A percentile compares a stretch with the other conserved stretches of the same genome.
Evolutionary conservation across 1,284 basidiomycete species (phyloP).

Genomic region (Bothia castanella): DNA sequence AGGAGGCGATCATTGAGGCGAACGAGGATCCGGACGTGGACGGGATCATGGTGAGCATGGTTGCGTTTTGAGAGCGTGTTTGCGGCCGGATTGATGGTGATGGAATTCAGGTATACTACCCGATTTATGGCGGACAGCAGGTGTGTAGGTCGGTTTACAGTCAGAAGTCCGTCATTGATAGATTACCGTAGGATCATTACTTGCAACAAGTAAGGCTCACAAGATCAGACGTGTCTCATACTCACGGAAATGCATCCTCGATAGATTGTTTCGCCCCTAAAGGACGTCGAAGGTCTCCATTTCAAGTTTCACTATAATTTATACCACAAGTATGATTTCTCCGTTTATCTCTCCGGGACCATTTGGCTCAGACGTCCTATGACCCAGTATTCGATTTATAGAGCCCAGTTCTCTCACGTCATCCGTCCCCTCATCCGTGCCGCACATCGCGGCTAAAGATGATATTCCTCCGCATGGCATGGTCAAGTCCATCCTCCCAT

Average conservation of each 20-base stretch:
- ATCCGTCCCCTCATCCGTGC: constrained; percentile 39
- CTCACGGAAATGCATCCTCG: not conserved
- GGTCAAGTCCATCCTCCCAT: constrained; percentile 93
- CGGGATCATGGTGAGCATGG: constrained; percentile 85
- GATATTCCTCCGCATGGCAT: constrained; percentile 74
- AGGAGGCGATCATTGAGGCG: constrained; percentile 92
- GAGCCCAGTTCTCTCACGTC: constrained; percentile 59
- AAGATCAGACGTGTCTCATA: not conserved
- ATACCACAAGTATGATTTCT: constrained; percentile 82
- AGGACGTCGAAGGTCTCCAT: constrained; percentile 96
- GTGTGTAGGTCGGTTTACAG: constrained; percentile 39
- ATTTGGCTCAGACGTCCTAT: not conserved
- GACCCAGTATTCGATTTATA: constrained; percentile 69
- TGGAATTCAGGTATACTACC: constrained; percentile 77
- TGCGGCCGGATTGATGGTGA: not conserved
- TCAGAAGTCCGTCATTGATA: constrained; percentile 8
- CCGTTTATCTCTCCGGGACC: not conserved
- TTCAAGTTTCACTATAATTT: constrained; percentile 96
- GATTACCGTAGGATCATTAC: constrained; percentile 80
- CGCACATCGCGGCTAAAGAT: constrained; percentile 39
- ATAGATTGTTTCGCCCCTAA: constrained; percentile 89
- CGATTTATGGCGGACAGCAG: constrained; percentile 84
- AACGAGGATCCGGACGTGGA: constrained; percentile 84
- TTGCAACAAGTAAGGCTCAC: constrained; percentile 69
- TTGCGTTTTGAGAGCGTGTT: not conserved